Base-by-base conservation (phyloP, 2,329 filamentous ascomycete species). In the Claviceps maximensis region DNA sequence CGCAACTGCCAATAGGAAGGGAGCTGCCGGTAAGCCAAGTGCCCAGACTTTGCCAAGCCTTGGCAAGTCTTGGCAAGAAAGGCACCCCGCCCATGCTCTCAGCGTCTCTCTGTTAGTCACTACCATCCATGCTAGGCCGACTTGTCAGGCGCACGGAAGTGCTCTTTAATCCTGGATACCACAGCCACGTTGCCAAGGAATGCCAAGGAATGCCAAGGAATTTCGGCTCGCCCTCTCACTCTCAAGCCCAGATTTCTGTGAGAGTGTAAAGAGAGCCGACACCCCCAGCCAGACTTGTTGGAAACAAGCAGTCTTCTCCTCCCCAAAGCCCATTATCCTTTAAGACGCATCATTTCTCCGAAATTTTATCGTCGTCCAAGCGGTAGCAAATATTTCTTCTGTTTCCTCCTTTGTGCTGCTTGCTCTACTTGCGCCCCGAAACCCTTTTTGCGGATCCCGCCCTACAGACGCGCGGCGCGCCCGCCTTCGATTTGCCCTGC, bases 11-110 rank as follows among this genome's bases (percentile, higher is more conserved):
- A 68, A 68, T 68, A 54, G 59, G 15, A 52, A n/a, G 54, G 55
- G 61, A 49, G 48, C 45, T 50, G 56, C 53, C 55, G 56, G 64
- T 65, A 63, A 61, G 61, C 61, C 62, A 60, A 59, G 59, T 61
- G 67, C 68, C 68, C 64, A 70, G 67, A 54, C 54, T 50, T 33
- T 60, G 67, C 67, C 68, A 70, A 69, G 67, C 0, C 65, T 67
- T 69, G 67, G 65, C 65, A 54, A 54, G 27, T 53, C 66, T 69
- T 69, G 67, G 67, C 66, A 63, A 23, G 5, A 41, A 44, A 53
- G 58, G 50, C 57, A 60, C 59, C 64, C 62, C 60, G 60, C 66
- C 58, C 60, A 53, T 25, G 9, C 45, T 46, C 47, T 48, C n/a
- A 27, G 50, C 25, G 61, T 65, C 60, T 29, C 38, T 4, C 4